Conservation (phyloP, 2,329 filamentous ascomycete genomes). For the Hymenoscyphus fructigenus region DNA sequence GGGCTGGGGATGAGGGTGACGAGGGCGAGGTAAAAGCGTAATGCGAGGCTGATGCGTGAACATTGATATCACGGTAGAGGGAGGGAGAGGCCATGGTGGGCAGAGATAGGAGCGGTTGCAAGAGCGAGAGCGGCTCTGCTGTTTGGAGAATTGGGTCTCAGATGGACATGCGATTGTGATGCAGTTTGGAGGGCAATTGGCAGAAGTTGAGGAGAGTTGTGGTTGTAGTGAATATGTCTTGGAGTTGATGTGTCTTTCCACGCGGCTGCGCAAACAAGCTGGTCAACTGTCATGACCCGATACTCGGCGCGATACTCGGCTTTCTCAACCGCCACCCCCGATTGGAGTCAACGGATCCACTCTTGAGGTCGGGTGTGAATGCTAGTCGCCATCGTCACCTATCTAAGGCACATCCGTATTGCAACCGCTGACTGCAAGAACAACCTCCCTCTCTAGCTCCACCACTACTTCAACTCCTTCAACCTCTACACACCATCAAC, state of each 20-base stretch:
- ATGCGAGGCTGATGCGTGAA: slow-evolving; percentile 85
- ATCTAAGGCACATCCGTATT: background rate
- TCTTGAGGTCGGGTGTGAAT: too few relatives aligned
- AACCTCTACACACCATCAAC: background rate
- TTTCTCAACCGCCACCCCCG: too few relatives aligned
- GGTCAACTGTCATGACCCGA: too few relatives aligned
- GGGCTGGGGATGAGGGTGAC: slow-evolving; percentile 80
- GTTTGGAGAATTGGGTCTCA: background rate
- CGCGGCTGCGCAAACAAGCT: background rate
- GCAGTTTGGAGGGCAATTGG: background rate
- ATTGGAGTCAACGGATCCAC: too few relatives aligned
- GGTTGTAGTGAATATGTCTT: background rate
- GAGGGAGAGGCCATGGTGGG: slow-evolving; percentile 49
- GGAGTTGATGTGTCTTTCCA: background rate
- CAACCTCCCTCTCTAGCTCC: slow-evolving; percentile 7
- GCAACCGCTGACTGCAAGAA: background rate
- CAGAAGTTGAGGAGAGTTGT: background rate
- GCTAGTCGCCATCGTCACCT: background rate
- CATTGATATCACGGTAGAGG: slow-evolving; percentile 95
- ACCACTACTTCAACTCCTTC: background rate
- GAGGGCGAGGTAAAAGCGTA: slow-evolving; percentile 98
- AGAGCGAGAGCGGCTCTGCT: background rate
- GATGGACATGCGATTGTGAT: background rate
- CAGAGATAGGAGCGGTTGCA: background rate
- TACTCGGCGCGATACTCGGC: too few relatives aligned